phyloP scores from a whole-genome alignment of 2,329 filamentous ascomycete genomes.

The Macrophomina pseudophaseolina region DNA sequence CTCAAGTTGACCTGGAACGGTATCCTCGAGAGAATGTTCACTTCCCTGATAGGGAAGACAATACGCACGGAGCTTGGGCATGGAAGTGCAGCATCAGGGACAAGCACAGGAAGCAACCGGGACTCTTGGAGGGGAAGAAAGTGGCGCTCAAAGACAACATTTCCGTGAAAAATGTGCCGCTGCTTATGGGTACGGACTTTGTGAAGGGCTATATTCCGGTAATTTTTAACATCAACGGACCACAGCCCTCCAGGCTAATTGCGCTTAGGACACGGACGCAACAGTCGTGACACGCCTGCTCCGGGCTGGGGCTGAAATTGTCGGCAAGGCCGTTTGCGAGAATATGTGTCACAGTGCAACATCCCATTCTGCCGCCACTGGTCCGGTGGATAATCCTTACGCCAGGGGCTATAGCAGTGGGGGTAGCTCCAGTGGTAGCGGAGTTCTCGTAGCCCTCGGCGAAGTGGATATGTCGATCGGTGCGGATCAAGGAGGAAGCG shows the following conservation, averaged over 20 bases:
- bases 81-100: constrained; percentile 48
- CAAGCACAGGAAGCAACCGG: constrained; percentile 27
- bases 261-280: constrained; percentile 33
- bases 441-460: constrained; percentile 52
- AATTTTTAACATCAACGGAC: not conserved
- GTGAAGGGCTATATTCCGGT: constrained; percentile 34
- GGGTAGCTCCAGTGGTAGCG: constrained; percentile 57
- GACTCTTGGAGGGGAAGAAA: constrained; percentile 45
- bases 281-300: constrained; percentile 39
- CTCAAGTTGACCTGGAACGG: constrained; percentile 38
- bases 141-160: constrained; percentile 42
- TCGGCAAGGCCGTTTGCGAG: constrained; percentile 41
- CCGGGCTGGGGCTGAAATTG: constrained; percentile 36
- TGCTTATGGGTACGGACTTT: constrained; percentile 40
- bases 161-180: constrained; percentile 39
- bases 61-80: constrained; percentile 51
- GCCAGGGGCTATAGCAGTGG: constrained; percentile 54
- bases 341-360: constrained; percentile 41
- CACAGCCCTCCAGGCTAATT: not conserved
- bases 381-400: constrained; percentile 54
- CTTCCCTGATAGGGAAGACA: constrained; percentile 29
- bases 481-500: constrained; percentile 56
- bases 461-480: constrained; percentile 54
- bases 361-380: constrained; percentile 43
- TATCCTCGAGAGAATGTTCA: constrained; percentile 38